Evolutionary conservation across 2,329 filamentous ascomycete species (phyloP).

Genomic region (Trichophyton verrucosum): DNA sequence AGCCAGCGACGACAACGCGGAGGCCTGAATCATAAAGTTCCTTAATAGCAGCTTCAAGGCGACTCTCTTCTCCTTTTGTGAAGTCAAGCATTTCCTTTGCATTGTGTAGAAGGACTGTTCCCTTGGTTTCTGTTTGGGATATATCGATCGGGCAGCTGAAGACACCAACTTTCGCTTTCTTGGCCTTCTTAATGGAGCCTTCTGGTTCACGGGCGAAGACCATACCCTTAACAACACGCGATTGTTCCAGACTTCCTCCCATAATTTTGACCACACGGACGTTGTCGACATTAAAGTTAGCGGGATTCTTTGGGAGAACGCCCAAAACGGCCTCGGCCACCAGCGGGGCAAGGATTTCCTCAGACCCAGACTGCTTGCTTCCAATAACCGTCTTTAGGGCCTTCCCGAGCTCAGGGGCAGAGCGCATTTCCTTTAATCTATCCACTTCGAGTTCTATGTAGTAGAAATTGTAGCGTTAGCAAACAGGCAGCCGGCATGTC

Average conservation of each 20-base stretch:
- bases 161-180: constrained; percentile 89
- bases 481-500: constrained; percentile 9
- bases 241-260: constrained; percentile 91
- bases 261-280: constrained; percentile 99
- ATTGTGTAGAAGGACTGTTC: constrained; percentile 90
- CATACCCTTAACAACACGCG: constrained; percentile 92
- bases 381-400: constrained; percentile 90
- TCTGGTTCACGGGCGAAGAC: constrained; percentile 95
- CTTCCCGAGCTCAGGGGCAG: constrained; percentile 77
- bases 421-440: constrained; percentile 72
- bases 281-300: constrained; percentile 98
- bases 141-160: constrained; percentile 93
- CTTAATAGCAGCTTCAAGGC: constrained; percentile 85
- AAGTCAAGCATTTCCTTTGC: constrained; percentile 98
- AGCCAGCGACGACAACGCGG: constrained; percentile 80
- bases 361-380: constrained; percentile 90
- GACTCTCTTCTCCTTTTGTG: constrained; percentile 87
- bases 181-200: constrained; percentile 77
- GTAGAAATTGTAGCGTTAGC: background rate
- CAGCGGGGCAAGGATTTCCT: constrained; percentile 74
- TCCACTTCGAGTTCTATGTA: constrained; percentile 69
- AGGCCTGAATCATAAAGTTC: constrained; percentile 89
- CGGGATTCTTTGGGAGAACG: constrained; percentile 87
- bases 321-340: constrained; percentile 75
- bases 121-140: constrained; percentile 96